phyloP scores from a whole-genome alignment of 31 red algal genomes.

The Porphyra umbilicalis region DNA sequence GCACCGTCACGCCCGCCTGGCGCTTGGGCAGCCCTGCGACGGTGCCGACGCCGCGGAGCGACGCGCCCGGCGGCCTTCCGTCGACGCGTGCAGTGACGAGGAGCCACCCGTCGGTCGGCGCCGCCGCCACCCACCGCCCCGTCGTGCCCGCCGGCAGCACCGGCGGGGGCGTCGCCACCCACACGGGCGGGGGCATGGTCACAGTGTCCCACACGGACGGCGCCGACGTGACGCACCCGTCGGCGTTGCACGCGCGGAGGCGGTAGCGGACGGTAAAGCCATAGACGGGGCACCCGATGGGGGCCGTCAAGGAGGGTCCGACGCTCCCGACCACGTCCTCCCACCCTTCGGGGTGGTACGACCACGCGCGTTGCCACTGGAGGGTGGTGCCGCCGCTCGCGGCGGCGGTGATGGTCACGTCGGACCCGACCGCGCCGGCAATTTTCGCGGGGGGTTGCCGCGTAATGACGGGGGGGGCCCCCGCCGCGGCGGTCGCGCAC shows the following conservation, averaged over 20 bases:
- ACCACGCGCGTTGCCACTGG: neutral
- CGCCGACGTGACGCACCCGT: neutral
- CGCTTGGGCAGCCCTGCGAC: neutral
- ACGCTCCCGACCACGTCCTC: neutral
- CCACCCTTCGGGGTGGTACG: neutral
- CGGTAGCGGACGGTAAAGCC: neutral
- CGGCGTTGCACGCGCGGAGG: neutral
- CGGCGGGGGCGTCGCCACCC: neutral
- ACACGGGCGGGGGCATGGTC: neutral
- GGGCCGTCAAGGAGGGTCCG: neutral
- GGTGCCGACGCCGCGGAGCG: neutral
- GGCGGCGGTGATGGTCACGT: neutral
- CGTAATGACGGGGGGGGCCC: neutral
- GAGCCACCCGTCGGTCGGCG: neutral
- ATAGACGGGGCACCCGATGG: neutral
- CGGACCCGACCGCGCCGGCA: neutral
- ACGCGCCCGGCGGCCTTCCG: too few relatives aligned
- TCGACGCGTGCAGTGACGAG: too few relatives aligned
- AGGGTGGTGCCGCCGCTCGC: neutral
- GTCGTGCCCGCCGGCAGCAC: neutral
- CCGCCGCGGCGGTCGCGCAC: neutral
- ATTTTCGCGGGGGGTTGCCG: neutral
- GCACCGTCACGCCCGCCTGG: neutral
- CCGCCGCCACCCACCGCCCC: neutral
- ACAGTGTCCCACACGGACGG: neutral